Evolutionary conservation across 2,329 filamentous ascomycete genomes (phyloP).

Genomic region (Epichloe festucae): DNA sequence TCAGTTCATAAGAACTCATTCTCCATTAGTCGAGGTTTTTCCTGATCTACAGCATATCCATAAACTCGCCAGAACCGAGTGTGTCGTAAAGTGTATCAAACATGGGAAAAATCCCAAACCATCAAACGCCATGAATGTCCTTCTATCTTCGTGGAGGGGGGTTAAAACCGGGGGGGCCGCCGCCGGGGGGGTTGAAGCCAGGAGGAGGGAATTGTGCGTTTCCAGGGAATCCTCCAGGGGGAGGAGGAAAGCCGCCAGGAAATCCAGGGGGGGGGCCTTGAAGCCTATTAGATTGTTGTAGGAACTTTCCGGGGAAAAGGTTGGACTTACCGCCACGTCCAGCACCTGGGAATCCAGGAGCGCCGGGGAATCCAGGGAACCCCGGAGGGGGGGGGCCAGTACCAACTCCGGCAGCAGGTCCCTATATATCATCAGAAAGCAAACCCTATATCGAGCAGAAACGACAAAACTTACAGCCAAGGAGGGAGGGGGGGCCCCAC

Average conservation of each 20-base stretch:
- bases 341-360: slow-evolving; percentile 29
- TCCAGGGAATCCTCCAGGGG: slow-evolving; percentile 28
- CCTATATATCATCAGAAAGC: slow-evolving; percentile 25
- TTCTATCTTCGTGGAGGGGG: slow-evolving; percentile 52
- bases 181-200: slow-evolving; percentile 18
- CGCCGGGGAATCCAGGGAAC: slow-evolving; percentile 41
- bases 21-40: not conserved
- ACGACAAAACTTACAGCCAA: slow-evolving; percentile 47
- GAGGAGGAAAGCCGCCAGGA: slow-evolving; percentile 33
- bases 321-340: slow-evolving; percentile 41
- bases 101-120: slow-evolving; percentile 12
- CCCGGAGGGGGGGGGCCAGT: slow-evolving; percentile 52
- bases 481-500: slow-evolving; percentile 57
- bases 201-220: slow-evolving; percentile 7
- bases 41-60: slow-evolving; percentile 4
- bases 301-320: slow-evolving; percentile 1
- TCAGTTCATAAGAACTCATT: not conserved
- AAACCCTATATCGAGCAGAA: not conserved
- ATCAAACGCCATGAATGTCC: slow-evolving; percentile 13
- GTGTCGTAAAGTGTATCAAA: slow-evolving; percentile 14
- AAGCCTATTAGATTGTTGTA: slow-evolving; percentile 18
- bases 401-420: slow-evolving; percentile 80
- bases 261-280: slow-evolving; percentile 37
- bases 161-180: slow-evolving; percentile 53
- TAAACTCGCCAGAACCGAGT: slow-evolving; percentile 6